Conservation (phyloP, 805 yeast species). For the Kluyveromyces dobzhanskii region DNA sequence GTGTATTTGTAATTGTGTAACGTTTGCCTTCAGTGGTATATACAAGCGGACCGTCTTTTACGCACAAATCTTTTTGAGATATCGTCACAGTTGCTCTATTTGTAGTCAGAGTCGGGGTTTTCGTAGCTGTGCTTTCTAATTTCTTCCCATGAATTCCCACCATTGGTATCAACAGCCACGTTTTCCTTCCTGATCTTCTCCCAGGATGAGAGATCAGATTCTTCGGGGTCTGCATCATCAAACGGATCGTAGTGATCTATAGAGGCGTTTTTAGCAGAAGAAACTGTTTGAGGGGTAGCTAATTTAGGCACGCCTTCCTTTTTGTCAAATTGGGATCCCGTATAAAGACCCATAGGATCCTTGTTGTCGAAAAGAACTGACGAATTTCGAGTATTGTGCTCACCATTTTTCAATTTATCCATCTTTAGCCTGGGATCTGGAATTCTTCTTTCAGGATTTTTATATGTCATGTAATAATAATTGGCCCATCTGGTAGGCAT, state of each 20-base stretch:
- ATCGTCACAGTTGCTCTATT: not conserved
- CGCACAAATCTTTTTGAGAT: not conserved
- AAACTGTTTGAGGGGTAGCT: not conserved
- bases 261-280: too few relatives aligned
- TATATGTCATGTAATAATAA: constrained; percentile 44
- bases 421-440: constrained; percentile 45
- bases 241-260: constrained; percentile 15
- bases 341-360: constrained; percentile 32
- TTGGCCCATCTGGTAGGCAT: constrained; percentile 38
- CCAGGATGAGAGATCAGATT: constrained; percentile 28
- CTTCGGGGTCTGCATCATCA: constrained; percentile 4
- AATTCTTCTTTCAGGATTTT: constrained; percentile 43
- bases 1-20: too few relatives aligned
- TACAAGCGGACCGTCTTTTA: too few relatives aligned
- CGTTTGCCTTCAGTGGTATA: too few relatives aligned
- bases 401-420: constrained; percentile 20
- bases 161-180: constrained; percentile 8
- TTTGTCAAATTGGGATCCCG: constrained; percentile 22
- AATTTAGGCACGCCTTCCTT: constrained; percentile 12
- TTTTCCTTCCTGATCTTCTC: constrained; percentile 28
- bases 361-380: constrained; percentile 28
- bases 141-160: constrained; percentile 25
- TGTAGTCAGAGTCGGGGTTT: not conserved
- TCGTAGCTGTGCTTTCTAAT: constrained; percentile 14
- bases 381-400: constrained; percentile 1